Base-by-base conservation (phyloP, 106 monocot species). In the Vanilla planifolia region DNA sequence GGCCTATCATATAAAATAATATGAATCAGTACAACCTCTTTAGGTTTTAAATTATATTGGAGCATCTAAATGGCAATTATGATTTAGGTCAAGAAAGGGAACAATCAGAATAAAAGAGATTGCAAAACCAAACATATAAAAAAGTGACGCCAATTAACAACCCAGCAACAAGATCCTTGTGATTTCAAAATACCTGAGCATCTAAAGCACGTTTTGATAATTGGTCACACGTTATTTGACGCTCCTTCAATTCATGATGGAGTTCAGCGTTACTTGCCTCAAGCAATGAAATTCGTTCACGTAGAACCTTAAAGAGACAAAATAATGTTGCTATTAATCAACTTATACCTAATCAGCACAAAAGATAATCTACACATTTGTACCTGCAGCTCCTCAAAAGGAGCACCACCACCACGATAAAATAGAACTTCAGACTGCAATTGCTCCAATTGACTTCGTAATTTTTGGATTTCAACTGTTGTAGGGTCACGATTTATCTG, bases 401-500 rank as follows among this genome's bases (percentile, higher is more conserved):
- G 66, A 55, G 81, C 70, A 65, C 75, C 79, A 1, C 77, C 79
- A 52, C 73, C 79, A 48, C 82, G 81, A 59, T 30, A 84, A 62
- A 85, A 92, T n/a, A 88, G 72, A 41, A 98, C 68, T 70, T 98
- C 92, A 15, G 85, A 59, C 39, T 98, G 98, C 24, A 85, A 42
- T 6, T 92, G 81, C 72, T 98, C 98, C 56, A 98, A 29, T 50
- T 88, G 79, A 63, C 67, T 80, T 15, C 92, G 84, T 67, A 98
- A 66, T 70, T 50, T 98, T 75, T 98, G 98, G 85, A 98, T 78
- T 60, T 98, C 81, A 52, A 82, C 79, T 48, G 84, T 51, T 50
- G 78, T 59, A 17, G 98, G 92, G 56, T 98, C 98, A 67, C 88
- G 98, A 71, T 98, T 98, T 63, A 98, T 71, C 96, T 96, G 28